phyloP scores from a whole-genome alignment of 2,329 filamentous ascomycete species.

The Gremmenia infestans region DNA sequence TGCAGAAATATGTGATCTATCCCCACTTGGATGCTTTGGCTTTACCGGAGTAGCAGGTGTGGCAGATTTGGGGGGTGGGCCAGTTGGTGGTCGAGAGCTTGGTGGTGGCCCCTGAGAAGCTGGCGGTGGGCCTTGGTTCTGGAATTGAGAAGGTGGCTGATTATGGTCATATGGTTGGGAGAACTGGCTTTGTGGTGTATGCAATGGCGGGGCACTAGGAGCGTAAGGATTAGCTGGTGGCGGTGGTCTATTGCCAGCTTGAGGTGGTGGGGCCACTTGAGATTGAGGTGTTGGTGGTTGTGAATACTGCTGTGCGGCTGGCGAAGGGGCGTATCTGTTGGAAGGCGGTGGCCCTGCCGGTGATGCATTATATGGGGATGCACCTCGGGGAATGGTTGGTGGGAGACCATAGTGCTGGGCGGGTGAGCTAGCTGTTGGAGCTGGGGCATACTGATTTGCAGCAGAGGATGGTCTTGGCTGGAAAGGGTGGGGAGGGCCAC shows the following conservation, averaged over 20 bases:
- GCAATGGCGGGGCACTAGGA: conserved; percentile 38
- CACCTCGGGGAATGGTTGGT: conserved; percentile 63
- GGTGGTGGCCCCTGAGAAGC: conserved; percentile 41
- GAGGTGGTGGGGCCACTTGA: conserved; percentile 38
- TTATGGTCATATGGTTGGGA: conserved; percentile 42
- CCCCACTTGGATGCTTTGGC: conserved; percentile 71
- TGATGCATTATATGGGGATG: conserved; percentile 83
- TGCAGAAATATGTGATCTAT: conserved; percentile 82
- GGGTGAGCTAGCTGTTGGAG: conserved; percentile 49
- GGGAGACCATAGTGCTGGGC: conserved; percentile 37
- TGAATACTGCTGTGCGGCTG: conserved; percentile 48
- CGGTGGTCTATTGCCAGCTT: conserved; percentile 38
- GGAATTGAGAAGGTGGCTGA: conserved; percentile 36
- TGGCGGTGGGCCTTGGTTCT: conserved; percentile 35
- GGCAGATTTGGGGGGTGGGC: conserved; percentile 37
- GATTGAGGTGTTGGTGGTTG: conserved; percentile 39
- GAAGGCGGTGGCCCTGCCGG: conserved; percentile 64
- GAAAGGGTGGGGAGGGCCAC: conserved; percentile 46
- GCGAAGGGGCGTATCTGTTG: conserved; percentile 70
- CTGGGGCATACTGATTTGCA: conserved; percentile 61
- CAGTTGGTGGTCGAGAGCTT: conserved; percentile 36
- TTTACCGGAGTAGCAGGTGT: conserved; percentile 44
- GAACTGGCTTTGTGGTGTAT: conserved; percentile 50
- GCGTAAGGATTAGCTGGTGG: conserved; percentile 43
- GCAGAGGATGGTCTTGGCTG: conserved; percentile 51